Percentiles rank a stretch among this genome's conserved stretches.
These are phyloP conservation scores for Calophaca sinica DNA, from an alignment of 306 rosid species.

Conservation along the genomic window DNA sequence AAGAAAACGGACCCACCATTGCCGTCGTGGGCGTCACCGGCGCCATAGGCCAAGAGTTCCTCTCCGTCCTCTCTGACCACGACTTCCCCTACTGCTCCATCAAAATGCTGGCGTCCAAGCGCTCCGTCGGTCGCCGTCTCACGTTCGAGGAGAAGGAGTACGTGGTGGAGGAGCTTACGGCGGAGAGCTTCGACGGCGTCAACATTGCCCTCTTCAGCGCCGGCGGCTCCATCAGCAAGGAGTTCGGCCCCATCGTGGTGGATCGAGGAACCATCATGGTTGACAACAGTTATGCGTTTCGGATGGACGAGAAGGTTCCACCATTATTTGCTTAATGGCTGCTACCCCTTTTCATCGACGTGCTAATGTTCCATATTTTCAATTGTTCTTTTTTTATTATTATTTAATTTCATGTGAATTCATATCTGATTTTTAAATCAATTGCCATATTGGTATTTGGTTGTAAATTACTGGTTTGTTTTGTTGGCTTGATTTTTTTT, in stretches of 20 bases:
- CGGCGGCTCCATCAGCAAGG: not conserved
- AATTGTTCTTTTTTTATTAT: not conserved
- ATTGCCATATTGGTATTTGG: not conserved
- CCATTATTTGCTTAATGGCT: constrained; percentile 93
- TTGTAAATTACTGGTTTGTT: not conserved
- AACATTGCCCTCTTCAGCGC: too few species aligned
- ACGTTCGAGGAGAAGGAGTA: too few species aligned
- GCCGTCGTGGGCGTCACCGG: too few species aligned
- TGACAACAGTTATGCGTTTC: constrained; percentile 93
- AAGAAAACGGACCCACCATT: too few species aligned
- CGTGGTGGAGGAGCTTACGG: too few species aligned
- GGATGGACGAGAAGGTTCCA: constrained; percentile 85
- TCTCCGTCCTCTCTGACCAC: too few species aligned
- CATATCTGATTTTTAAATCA: not conserved
- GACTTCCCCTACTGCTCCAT: too few species aligned
- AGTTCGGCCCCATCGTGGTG: constrained; percentile 88
- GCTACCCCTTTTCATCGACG: constrained; percentile 95
- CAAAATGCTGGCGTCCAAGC: too few species aligned
- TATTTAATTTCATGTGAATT: not conserved
- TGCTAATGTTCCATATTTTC: constrained; percentile 63
- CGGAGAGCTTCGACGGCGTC: too few species aligned
- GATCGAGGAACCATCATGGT: constrained; percentile 79
- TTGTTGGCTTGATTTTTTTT: not conserved
- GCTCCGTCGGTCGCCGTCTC: too few species aligned
- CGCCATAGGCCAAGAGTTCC: too few species aligned